Percentiles rank a stretch among this genome's conserved stretches.
These are phyloP conservation scores for Fusarium hostae DNA, from an alignment of 2,329 filamentous ascomycete species.

Conservation along the genomic window DNA sequence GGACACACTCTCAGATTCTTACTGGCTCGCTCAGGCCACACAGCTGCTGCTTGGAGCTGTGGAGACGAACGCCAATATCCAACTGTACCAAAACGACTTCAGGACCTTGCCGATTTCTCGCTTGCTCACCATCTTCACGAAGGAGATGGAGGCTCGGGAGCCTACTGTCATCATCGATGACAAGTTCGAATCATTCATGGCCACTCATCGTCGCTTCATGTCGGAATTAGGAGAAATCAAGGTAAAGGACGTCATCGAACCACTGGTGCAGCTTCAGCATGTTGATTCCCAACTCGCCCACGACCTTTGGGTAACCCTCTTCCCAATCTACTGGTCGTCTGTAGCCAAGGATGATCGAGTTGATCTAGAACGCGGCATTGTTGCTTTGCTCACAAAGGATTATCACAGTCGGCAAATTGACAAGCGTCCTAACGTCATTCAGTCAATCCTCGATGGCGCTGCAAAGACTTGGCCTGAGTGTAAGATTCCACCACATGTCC, in stretches of 20 bases:
- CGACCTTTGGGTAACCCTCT: slow-evolving; percentile 89
- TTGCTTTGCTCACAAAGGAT: slow-evolving; percentile 91
- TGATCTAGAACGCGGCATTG: slow-evolving; percentile 90
- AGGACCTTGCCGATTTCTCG: slow-evolving; percentile 78
- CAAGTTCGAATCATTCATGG: slow-evolving; percentile 82
- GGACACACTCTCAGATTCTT: slow-evolving; percentile 94
- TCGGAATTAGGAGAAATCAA: slow-evolving; percentile 86
- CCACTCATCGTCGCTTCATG: slow-evolving; percentile 84
- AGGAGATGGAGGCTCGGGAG: slow-evolving; percentile 77
- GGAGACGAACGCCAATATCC: slow-evolving; percentile 82
- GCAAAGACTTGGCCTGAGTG: slow-evolving; percentile 86
- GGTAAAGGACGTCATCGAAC: slow-evolving; percentile 88
- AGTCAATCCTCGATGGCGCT: slow-evolving; percentile 88
- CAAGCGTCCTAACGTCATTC: slow-evolving; percentile 93
- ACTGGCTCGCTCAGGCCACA: slow-evolving; percentile 95
- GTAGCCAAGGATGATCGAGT: slow-evolving; percentile 86
- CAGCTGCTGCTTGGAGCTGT: slow-evolving; percentile 92
- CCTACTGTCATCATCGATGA: slow-evolving; percentile 81
- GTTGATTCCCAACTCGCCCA: slow-evolving; percentile 84
- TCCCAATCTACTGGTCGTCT: slow-evolving; percentile 94
- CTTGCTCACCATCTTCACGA: slow-evolving; percentile 77
- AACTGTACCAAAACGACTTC: slow-evolving; percentile 87
- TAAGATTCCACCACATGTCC: slow-evolving; percentile 92
- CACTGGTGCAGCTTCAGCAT: slow-evolving; percentile 91
- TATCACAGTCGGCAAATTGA: slow-evolving; percentile 95